Evolutionary conservation across 2,329 filamentous ascomycete genomes (phyloP).

Genomic region (Leptographium flavum): DNA sequence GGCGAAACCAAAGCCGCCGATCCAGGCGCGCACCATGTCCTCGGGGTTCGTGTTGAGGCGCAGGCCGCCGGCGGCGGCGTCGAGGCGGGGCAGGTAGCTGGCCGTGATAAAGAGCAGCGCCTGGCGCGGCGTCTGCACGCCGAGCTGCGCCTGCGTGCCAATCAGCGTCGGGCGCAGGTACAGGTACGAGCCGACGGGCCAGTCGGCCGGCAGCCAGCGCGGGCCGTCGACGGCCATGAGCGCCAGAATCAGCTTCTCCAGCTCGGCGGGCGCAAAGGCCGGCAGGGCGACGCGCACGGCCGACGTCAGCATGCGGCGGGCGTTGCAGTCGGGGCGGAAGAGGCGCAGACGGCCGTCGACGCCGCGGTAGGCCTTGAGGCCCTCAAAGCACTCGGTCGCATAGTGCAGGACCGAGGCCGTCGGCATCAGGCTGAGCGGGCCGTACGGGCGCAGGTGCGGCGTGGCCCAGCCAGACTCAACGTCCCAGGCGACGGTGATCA

Average conservation of each 20-base stretch:
- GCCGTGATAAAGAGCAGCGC: conserved; percentile 81
- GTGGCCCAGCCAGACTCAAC: conserved; percentile 52
- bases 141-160: conserved; percentile 65
- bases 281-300: conserved; percentile 59
- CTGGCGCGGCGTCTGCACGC: conserved; percentile 64
- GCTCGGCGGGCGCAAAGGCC: conserved; percentile 52
- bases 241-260: conserved; percentile 59
- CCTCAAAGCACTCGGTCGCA: conserved; percentile 84
- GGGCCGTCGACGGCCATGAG: conserved; percentile 60
- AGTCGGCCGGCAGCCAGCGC: conserved; percentile 62
- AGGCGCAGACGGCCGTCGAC: conserved; percentile 59
- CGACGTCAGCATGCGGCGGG: conserved; percentile 47
- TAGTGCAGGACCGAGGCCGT: conserved; percentile 76
- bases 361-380: conserved; percentile 68
- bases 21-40: conserved; percentile 83
- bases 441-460: conserved; percentile 64
- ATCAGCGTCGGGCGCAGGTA: conserved; percentile 85
- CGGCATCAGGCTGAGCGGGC: conserved; percentile 63
- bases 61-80: conserved; percentile 41
- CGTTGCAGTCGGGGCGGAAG: conserved; percentile 65
- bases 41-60: conserved; percentile 65
- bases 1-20: conserved; percentile 80
- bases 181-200: conserved; percentile 52
- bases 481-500: conserved; percentile 64
- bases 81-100: conserved; percentile 44